Base-by-base conservation (phyloP, 148 eudicot genomes). In the Diospyros kaki region DNA sequence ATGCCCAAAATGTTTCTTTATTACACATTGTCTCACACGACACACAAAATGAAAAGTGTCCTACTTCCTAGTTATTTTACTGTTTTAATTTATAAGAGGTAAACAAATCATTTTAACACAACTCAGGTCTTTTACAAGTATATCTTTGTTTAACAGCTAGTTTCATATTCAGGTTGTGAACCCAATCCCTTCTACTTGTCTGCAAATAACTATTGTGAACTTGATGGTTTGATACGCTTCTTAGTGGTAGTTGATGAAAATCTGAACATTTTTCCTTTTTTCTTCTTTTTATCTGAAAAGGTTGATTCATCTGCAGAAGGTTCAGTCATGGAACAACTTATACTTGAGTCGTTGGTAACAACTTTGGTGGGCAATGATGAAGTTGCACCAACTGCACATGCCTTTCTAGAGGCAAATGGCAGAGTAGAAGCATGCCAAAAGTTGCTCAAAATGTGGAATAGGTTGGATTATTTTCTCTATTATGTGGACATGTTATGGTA, bases 351-450 rank as follows among this genome's bases (percentile, higher is more conserved):
- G 56, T 76, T 92, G 41, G 70, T 92, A 68, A 75, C 86, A 71
- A 84, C 86, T 77, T 73, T 85, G 72, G 81, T 94, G 58, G 80
- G 84, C 68, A 82, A 84, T 70, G 87, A 87, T 75, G 87, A 90
- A 54, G 81, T 79, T 56, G 72, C 78, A 40, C 75, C 87, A 69
- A 85, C 82, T 73, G 96, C 89, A 43, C 86, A 62, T 80, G 83
- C 84, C 18, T 89, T 90, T 83, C 64, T 94, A 75, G 89, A 89
- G 80, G 89, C 91, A 62, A 88, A 89, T 72, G 81, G 70, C 66
- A 93, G 83, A 69, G 62, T 79, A 54, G 98, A 92, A 76, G 78
- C 72, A n/a, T 90, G 89, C 76, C 84, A 86, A 72, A 83, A 69
- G 75, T 65, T 94, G 84, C 82, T 87, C 56, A 83, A 79, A 58